Conservation (phyloP, 441 rosid species). For the Populus tomentosa region DNA sequence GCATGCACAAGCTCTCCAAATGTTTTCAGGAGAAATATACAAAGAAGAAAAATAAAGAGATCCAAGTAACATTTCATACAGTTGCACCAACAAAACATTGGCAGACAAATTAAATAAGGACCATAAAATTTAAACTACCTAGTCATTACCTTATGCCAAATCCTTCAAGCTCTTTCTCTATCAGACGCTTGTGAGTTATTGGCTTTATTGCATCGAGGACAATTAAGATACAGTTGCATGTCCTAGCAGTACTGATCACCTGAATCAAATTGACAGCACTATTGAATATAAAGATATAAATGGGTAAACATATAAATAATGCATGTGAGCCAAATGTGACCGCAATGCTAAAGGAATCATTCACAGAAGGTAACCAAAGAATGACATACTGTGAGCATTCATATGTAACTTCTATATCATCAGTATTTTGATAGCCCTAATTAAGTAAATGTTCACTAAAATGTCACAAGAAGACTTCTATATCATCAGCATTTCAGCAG, state of each 20-base stretch:
- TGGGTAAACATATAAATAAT: slow-evolving; percentile 3
- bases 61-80: not conserved
- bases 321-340: not conserved
- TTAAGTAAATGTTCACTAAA: no score
- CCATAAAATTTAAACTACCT: not conserved
- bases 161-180: slow-evolving; percentile 98
- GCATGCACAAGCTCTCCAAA: not conserved
- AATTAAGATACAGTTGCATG: slow-evolving; percentile 86
- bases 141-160: slow-evolving; percentile 82
- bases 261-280: slow-evolving; percentile 29
- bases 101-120: not conserved
- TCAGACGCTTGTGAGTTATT: slow-evolving; percentile 95
- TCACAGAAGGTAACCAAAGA: not conserved
- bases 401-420: no score
- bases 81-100: not conserved
- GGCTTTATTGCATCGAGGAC: slow-evolving; percentile 99
- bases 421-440: no score
- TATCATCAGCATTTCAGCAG: not conserved
- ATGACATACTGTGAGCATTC: not conserved
- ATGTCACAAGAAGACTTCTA: not conserved
- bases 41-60: not conserved
- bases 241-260: slow-evolving; percentile 99
- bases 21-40: not conserved
- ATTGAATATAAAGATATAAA: slow-evolving; percentile 2
- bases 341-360: no score